Evolutionary conservation across 768 basidiomycete genomes (phyloP).

Genomic region (Macrolepiota dolichaula): DNA sequence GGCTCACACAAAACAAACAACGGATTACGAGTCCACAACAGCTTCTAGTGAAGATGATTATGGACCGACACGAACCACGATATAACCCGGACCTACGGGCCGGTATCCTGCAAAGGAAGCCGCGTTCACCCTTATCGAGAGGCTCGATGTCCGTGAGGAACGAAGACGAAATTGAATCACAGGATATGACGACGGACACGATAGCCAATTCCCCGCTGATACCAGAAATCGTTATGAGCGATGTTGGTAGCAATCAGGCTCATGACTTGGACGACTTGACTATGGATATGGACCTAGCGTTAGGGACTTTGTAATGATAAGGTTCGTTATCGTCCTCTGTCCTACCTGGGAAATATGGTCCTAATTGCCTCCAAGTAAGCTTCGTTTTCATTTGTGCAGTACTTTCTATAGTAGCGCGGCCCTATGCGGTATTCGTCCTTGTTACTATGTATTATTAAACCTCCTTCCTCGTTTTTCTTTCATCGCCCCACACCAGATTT

Average conservation of each 20-base stretch:
- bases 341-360: not conserved
- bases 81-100: constrained; percentile 3
- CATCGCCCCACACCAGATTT: not conserved
- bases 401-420: too few species aligned
- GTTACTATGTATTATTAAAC: constrained; percentile 3
- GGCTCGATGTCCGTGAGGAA: not conserved
- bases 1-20: not conserved
- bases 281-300: not conserved
- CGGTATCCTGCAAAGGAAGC: not conserved
- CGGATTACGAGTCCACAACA: constrained; percentile 6
- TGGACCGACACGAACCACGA: constrained; percentile 8
- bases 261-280: not conserved
- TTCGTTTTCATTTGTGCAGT: not conserved
- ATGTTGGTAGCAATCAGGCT: not conserved
- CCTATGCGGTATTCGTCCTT: not conserved
- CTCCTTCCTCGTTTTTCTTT: not conserved
- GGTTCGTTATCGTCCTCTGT: not conserved
- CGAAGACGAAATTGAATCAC: not conserved
- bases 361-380: not conserved
- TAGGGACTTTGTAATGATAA: not conserved
- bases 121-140: not conserved
- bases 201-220: not conserved
- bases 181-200: not conserved
- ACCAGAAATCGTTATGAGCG: not conserved
- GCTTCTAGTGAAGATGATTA: constrained; percentile 9